Base-by-base conservation (phyloP, 345 rosid species). In the Isatis tinctoria region DNA sequence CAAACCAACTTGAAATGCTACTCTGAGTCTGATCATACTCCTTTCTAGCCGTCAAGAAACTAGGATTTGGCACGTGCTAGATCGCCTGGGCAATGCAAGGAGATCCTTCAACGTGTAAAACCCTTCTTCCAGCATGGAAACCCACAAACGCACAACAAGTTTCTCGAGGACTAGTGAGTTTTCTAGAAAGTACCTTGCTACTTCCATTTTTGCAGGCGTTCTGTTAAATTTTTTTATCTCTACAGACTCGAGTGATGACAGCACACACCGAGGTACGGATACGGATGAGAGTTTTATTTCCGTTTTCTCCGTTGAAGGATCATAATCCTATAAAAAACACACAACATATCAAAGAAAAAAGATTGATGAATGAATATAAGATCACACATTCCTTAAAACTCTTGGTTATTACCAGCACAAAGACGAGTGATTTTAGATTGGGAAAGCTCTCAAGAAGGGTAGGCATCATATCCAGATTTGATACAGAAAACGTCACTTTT, bases 241-340 rank as follows among this genome's bases (percentile, higher is more conserved):
- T n/a, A 59, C 74, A 45, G 16, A 8, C 75, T 72, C 75, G 9
- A 72, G 75, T 48, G 75, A 72, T 39, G 75, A 60, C 18, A 36
- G 13, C 52, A 72, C 37, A 72, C 75, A 72, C 52, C 32, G 61
- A 16, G 61, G 69, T 49, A 72, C 22, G 5, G 51, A 61, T 61
- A 72, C 22, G 13, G 60, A 26, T 60, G 59, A 35, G 27, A 62
- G 5, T 7, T 12, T 60, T 35, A 60, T 8, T 4, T 7, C 7
- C 49, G 0, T 40, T 26, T n/a, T 40, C 10, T 12, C 60, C 16
- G 3, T 5, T 3, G 1, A 0, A 28, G 4, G 18, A 24, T 10
- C 1, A 32, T 4, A 45, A 20, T 70, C 58, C 74, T 70, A 47
- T 12, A 45, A n/a, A n/a, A n/a, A n/a, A n/a, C n/a, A 10, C 26